Percentiles rank a stretch among this genome's conserved stretches.
phyloP scores from a whole-genome alignment of 768 basidiomycete species.

The Podaxis carcinomalis region DNA sequence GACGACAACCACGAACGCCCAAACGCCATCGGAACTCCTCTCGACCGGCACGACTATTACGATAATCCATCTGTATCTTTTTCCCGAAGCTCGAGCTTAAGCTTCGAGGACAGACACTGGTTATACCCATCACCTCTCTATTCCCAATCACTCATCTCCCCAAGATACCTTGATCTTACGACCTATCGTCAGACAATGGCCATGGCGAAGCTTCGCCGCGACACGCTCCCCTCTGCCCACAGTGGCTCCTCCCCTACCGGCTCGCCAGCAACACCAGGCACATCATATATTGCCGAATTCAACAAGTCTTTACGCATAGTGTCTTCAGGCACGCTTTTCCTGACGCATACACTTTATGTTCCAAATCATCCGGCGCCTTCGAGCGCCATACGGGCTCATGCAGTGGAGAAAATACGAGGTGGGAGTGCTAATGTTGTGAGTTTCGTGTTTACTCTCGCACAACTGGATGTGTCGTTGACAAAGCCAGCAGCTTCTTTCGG shows the following conservation, averaged over 20 bases:
- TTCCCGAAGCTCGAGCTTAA: neutral
- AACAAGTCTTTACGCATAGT: slow-evolving; percentile 62
- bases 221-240: slow-evolving; percentile 20
- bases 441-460: slow-evolving; percentile 1
- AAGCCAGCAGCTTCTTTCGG: slow-evolving; percentile 49
- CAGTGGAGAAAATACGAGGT: slow-evolving; percentile 62
- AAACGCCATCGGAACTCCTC: neutral
- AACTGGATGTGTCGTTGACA: neutral
- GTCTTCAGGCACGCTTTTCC: slow-evolving; percentile 76
- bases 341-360: slow-evolving; percentile 67
- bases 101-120: neutral
- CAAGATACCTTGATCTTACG: neutral
- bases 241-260: neutral
- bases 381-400: slow-evolving; percentile 64
- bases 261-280: neutral
- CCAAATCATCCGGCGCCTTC: slow-evolving; percentile 55
- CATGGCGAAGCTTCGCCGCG: slow-evolving; percentile 48
- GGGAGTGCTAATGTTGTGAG: slow-evolving; percentile 63
- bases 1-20: neutral
- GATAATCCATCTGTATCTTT: neutral
- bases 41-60: neutral
- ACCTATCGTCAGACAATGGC: slow-evolving; percentile 5
- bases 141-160: neutral
- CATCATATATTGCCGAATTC: slow-evolving; percentile 18
- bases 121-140: neutral